Conservation (phyloP, 345 rosid species). For the Syzygium aromaticum region DNA sequence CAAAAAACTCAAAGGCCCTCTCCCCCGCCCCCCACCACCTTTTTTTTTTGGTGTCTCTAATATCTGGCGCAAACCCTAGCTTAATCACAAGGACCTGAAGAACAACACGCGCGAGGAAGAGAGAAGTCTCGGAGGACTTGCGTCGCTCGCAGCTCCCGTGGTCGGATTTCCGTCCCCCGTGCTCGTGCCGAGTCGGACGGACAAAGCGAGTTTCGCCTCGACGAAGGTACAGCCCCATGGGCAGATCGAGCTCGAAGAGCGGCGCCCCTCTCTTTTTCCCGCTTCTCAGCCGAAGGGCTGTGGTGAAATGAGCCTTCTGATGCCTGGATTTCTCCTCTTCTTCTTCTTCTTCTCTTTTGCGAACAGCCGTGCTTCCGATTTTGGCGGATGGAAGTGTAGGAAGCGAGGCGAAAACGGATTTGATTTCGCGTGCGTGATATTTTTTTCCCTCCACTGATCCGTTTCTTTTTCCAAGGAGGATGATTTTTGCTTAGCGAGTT, state of each 20-base stretch:
- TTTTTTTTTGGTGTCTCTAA: fast-evolving
- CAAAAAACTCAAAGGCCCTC: neutral
- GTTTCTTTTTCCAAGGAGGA: neutral
- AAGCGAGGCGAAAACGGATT: neutral
- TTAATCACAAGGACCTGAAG: neutral
- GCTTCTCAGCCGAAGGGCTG: neutral
- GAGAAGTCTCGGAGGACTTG: neutral
- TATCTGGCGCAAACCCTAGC: neutral
- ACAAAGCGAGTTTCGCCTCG: neutral
- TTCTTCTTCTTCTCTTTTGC: neutral
- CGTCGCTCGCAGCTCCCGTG: neutral
- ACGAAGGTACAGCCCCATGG: neutral
- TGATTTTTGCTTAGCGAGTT: neutral
- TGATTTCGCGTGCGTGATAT: neutral
- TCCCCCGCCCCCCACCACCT: too few relatives aligned
- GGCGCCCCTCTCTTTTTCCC: neutral
- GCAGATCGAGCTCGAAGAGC: neutral
- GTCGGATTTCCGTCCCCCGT: neutral
- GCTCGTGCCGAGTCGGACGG: neutral
- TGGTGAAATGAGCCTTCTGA: neutral
- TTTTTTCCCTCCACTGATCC: neutral
- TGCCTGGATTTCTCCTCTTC: neutral
- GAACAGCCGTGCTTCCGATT: neutral
- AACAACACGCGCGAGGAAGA: neutral
- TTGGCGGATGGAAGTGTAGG: neutral